A percentile compares a stretch with the other conserved stretches of the same genome.
Conservation (phyloP, 192 early-diverging fungal species). For the Backusella tuberculispora region DNA sequence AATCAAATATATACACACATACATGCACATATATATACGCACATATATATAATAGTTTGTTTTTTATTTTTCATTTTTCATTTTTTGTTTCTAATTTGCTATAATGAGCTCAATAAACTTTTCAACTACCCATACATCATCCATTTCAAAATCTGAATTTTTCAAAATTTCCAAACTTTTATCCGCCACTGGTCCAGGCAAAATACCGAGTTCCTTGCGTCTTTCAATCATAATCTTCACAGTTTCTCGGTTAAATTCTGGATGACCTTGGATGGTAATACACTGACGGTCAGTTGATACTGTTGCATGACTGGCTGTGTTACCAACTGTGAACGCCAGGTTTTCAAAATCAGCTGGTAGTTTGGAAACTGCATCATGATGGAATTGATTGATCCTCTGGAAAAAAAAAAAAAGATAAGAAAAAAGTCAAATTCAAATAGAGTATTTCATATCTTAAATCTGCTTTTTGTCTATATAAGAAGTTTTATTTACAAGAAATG, state of each 20-base stretch:
- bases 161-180: constrained; percentile 29
- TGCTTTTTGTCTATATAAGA: background rate
- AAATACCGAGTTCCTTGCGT: constrained; percentile 39
- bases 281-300: constrained; percentile 56
- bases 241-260: constrained; percentile 60
- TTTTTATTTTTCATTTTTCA: too few species aligned
- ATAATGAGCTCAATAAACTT: constrained; percentile 34
- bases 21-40: too few species aligned
- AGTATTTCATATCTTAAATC: background rate
- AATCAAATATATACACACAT: too few species aligned
- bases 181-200: constrained; percentile 38
- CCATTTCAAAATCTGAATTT: constrained; percentile 16
- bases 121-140: constrained; percentile 40
- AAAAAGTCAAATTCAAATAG: constrained; percentile 2
- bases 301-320: constrained; percentile 63
- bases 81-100: background rate
- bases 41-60: too few species aligned
- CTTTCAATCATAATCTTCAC: constrained; percentile 44
- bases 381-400: constrained; percentile 64
- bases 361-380: constrained; percentile 68
- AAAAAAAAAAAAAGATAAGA: background rate
- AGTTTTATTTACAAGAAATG: constrained; percentile 31
- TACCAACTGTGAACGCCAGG: constrained; percentile 55
- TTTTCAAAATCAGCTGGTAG: constrained; percentile 66
- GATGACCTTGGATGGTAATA: constrained; percentile 73